A percentile compares a stretch with the other conserved stretches of the same genome.
Evolutionary conservation across 345 rosid genomes (phyloP).

Genomic region (Sonneratia alba): DNA sequence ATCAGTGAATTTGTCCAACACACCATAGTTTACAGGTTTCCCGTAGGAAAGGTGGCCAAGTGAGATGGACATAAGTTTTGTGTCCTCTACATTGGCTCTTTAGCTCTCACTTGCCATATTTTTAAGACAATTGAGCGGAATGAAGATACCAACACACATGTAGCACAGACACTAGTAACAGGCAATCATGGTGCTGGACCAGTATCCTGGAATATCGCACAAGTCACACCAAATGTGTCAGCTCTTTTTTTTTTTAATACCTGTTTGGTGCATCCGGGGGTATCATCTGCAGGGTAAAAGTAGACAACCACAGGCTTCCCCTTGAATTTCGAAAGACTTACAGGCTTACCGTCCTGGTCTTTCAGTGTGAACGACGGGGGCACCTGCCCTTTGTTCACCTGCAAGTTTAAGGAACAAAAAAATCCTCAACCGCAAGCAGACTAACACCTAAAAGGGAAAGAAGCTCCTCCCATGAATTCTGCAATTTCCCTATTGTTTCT

Average conservation of each 20-base stretch:
- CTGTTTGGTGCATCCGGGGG: slow-evolving; percentile 96
- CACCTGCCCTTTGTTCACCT: slow-evolving; percentile 70
- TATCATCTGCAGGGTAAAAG: slow-evolving; percentile 95
- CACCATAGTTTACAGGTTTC: not conserved
- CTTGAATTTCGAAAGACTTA: slow-evolving; percentile 64
- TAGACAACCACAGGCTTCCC: slow-evolving; percentile 93
- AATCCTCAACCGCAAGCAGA: not conserved
- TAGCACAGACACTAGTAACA: no score
- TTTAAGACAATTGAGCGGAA: not conserved
- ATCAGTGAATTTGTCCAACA: not conserved
- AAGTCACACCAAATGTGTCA: not conserved
- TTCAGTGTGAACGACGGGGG: slow-evolving; percentile 81
- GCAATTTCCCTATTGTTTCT: not conserved
- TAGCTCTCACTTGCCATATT: not conserved
- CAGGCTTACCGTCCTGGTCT: slow-evolving; percentile 79
- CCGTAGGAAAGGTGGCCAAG: not conserved
- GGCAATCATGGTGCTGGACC: no score
- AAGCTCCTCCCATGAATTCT: not conserved
- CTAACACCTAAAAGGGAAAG: slow-evolving; percentile 2
- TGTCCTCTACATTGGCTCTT: not conserved
- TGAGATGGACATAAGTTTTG: not conserved
- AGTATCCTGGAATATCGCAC: not conserved
- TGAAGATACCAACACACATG: not conserved
- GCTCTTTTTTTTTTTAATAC: slow-evolving; percentile 14
- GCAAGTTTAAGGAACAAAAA: not conserved